These are phyloP conservation scores for Alnus glutinosa DNA, from an alignment of 306 rosid genomes.

Conservation along the genomic window DNA sequence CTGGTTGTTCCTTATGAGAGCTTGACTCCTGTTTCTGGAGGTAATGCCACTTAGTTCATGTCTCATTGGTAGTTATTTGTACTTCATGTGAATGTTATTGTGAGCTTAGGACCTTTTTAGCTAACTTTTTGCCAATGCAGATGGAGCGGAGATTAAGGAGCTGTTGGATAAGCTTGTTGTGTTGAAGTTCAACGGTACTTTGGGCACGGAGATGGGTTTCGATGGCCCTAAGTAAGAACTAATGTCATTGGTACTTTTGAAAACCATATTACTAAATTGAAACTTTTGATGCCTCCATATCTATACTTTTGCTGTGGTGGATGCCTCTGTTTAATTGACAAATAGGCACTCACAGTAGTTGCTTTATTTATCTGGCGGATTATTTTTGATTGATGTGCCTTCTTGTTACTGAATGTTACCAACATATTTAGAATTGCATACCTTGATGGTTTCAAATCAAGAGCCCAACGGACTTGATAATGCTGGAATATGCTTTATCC, in stretches of 20 bases:
- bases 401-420: neutral
- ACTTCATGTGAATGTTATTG: neutral
- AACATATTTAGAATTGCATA: neutral
- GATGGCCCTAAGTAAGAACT: slow-evolving; percentile 60
- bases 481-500: neutral
- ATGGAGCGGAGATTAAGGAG: slow-evolving; percentile 45
- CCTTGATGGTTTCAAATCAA: too few relatives aligned
- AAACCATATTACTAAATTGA: neutral
- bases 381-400: neutral
- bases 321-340: neutral
- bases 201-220: slow-evolving; percentile 46
- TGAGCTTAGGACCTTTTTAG: neutral
- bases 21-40: slow-evolving; percentile 47
- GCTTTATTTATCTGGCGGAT: neutral
- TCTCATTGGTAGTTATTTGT: slow-evolving; percentile 1
- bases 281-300: neutral
- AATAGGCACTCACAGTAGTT: neutral
- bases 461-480: neutral
- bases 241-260: neutral
- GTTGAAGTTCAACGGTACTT: slow-evolving; percentile 55
- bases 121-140: slow-evolving; percentile 30
- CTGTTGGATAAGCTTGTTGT: slow-evolving; percentile 73
- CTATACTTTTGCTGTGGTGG: neutral
- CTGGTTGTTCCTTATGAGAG: slow-evolving; percentile 50
- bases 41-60: slow-evolving; percentile 24